Base-by-base conservation (phyloP, 2,329 filamentous ascomycete genomes). In the Colletotrichum sidae region DNA sequence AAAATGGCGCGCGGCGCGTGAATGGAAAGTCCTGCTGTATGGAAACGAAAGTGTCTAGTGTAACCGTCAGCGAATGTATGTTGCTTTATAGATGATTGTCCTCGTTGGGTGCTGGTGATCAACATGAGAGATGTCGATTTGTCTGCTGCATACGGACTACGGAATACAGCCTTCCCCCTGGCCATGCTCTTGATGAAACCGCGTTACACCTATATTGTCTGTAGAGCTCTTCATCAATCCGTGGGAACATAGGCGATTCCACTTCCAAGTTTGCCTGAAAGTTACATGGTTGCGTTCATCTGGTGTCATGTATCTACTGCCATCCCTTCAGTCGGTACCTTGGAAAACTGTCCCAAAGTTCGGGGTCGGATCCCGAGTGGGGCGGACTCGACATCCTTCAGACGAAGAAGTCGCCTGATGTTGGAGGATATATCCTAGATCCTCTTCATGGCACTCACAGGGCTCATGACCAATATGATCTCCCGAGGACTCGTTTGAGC, bases 271-370 rank as follows among this genome's bases (percentile, higher is more conserved):
- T 8, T 44, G 13, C 49, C 42, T 39, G 12, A 12, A n/a, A n/a
- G 37, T 13, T 33, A 33, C 42, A 25, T 42, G 44, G 39, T 44
- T 62, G 58, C 25, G 58, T 66, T 66, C 58, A 39, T 66, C 63
- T 57, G 58, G 52, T 63, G 38, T 53, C 58, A 47, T 50, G 33
- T 49, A 13, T 49, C 33, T 42, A 37, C 52, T 66, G 58, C 58
- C 58, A 66, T 66, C 63, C 42, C 38, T 63, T 53, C 46, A 33
- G 34, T 13, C 2, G 15, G 13, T 42, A 61, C 47, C 41, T 44
- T 15, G 37, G 42, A 13, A 60, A 10, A 34, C 15, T 38, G 11
- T n/a, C 45, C 35, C 39, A n/a, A 37, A 37, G n/a, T 15, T 49
- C 46, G 46, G 58, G 38, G 38, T 44, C 33, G 46, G 15, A 15